Evolutionary conservation across 2,329 filamentous ascomycete species (phyloP).

Genomic region (Peltaster fructicola): DNA sequence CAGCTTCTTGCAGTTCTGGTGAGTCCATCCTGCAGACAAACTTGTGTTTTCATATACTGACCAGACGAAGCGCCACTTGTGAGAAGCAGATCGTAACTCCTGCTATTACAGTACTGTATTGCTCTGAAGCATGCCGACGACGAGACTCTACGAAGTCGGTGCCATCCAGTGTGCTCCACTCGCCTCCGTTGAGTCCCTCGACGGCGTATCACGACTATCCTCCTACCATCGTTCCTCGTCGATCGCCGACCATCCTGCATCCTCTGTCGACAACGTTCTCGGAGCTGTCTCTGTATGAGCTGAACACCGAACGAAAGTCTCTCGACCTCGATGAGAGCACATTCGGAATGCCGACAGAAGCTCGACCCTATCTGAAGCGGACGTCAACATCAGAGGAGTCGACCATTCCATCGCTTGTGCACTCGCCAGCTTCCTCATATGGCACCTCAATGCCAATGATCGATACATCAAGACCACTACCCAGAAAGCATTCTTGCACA

Average conservation of each 20-base stretch:
- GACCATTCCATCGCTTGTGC: no score
- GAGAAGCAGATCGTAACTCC: slow-evolving; percentile 48
- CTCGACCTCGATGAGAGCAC: no score
- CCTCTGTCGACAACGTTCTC: slow-evolving; percentile 23
- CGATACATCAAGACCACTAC: no score
- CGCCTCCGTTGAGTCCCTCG: slow-evolving; percentile 18
- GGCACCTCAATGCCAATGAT: no score
- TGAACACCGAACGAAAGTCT: no score
- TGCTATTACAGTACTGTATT: slow-evolving; percentile 43
- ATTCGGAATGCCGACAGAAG: no score
- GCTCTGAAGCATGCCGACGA: slow-evolving; percentile 39
- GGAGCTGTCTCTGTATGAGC: slow-evolving; percentile 20
- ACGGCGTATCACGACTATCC: slow-evolving; percentile 3
- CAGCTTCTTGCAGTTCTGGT: slow-evolving; percentile 37
- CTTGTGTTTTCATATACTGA: slow-evolving; percentile 3
- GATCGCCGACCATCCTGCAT: slow-evolving; percentile 27
- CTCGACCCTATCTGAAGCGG: no score
- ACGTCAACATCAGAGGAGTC: no score
- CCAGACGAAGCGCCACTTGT: slow-evolving; percentile 37
- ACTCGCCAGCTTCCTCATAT: no score
- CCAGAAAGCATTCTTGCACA: no score
- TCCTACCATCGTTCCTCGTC: slow-evolving; percentile 26
- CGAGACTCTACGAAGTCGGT: slow-evolving; percentile 28
- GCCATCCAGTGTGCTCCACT: no score
- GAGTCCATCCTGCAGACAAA: slow-evolving; percentile 8